Evolutionary conservation across 179 eudicot species (phyloP), one percentile per base, ranked within the genome.

Genomic region (Carnegiea gigantea): DNA sequence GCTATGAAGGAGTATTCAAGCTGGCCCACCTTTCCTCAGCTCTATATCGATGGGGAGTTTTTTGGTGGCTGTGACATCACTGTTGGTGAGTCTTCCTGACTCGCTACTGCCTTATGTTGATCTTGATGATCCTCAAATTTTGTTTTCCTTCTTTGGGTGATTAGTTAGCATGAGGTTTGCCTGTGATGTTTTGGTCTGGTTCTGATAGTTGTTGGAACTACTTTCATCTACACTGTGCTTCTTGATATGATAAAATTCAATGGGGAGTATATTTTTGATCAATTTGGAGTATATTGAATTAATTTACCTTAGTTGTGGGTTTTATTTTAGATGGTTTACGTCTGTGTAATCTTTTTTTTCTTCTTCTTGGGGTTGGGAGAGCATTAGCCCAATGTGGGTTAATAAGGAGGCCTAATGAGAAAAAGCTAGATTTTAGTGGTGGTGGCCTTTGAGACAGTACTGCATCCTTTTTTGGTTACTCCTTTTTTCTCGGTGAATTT

Each of bases 1-100:
- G 99, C 89, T 72, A 75, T 96, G 88, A 96, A 96, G 88, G 98
- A 94, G 81, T 96, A 96, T 74, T 94, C 99, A 43, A 94, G 87
- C 85, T 94, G 99, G 99, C 98, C 99, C 44, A 96, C 99, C 76
- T 96, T 96, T 88, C 99, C 98, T 15, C 99, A 96, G 85, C 92
- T 96, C 51, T 96, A 96, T 81, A 90, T 94, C 68, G 97, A 96
- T 62, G 98, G 99, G 78, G 99, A 96, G 83, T 96, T 96, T 87
- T 94, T 88, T 85, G 99, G 99, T 79, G 98, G 99, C 73, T 96
- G 99, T 85, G 99, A 96, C 91, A 96, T 94, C 81, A 86, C 90
- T 73, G 88, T 95, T 18, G 99, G 98, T 92, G 85, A 89, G 95
- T 85, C 33, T n/a, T 71, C 79, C 44, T 6, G 23, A 6, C 73